phyloP scores from a whole-genome alignment of 441 rosid species.

The Kokia cookei region DNA sequence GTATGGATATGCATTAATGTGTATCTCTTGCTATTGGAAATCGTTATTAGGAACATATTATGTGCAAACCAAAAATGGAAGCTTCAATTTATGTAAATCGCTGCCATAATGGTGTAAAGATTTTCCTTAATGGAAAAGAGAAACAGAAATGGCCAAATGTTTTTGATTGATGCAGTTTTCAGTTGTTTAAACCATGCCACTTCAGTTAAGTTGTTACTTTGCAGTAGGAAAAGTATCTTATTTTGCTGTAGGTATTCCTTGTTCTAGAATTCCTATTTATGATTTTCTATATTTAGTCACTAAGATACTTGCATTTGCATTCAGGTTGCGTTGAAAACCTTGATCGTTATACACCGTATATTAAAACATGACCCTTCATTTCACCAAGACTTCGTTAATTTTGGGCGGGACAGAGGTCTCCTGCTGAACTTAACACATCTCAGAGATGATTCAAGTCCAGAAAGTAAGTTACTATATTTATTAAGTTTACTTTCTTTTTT shows the following conservation, averaged over 20 bases:
- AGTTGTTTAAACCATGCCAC: neutral
- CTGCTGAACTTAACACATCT: conserved; percentile 32
- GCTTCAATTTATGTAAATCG: neutral
- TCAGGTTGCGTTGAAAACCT: conserved; percentile 47
- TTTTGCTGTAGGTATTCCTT: neutral
- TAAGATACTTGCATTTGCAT: conserved; percentile 2
- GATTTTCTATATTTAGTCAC: neutral
- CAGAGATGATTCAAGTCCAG: conserved; percentile 34
- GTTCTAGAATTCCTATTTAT: neutral
- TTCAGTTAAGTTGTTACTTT: too few species aligned
- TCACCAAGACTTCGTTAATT: conserved; percentile 22
- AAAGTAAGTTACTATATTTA: conserved; percentile 17
- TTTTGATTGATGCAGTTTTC: neutral
- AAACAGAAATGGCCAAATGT: neutral
- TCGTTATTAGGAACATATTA: neutral
- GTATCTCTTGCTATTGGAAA: neutral
- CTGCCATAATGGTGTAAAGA: neutral
- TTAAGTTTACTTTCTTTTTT: neutral
- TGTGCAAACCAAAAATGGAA: neutral
- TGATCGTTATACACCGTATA: conserved; percentile 38
- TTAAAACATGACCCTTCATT: conserved; percentile 29
- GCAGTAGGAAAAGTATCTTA: neutral
- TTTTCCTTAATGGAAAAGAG: neutral
- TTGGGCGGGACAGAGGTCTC: conserved; percentile 11
- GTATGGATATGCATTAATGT: neutral